Base-by-base conservation (phyloP, 345 rosid species). In the Tarenaya hassleriana region DNA sequence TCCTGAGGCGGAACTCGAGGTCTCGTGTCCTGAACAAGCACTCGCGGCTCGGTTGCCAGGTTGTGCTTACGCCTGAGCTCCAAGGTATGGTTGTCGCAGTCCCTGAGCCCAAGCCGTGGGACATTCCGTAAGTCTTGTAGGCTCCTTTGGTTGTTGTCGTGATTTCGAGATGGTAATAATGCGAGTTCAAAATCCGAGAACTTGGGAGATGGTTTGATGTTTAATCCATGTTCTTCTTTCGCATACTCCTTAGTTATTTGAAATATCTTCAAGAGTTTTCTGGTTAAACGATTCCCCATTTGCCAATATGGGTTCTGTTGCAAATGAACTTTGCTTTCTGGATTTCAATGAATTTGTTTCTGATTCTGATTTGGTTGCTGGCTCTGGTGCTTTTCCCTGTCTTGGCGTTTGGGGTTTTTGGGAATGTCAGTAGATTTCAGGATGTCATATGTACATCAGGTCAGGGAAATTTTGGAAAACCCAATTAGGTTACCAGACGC, bases 51-150 rank as follows among this genome's bases (percentile, higher is more conserved):
- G 90, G 97, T 2, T 92, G 98, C 47, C 98, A 92, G 77, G 88
- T 92, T 53, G 81, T 92, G 40, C 72, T 92, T 35, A 75, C 76
- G 8, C 80, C 37, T 44, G 83, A 77, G 44, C 94, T 92, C 47
- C 80, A 88, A 81, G 98, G 95, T 69, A 92, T 92, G 98, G 95
- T 92, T 7, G 97, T 92, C 13, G 97, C 98, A 1, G 85, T 92
- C 35, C 95, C 98, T 16, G 97, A 92, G 68, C 83, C 95, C 8
- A 92, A 77, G 71, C 95, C 98, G 16, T 92, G 98, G 98, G 98
- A 92, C 50, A 88, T 67, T 50, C 97, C 95, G 13, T 92, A 83
- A 83, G 43, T 20, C 7, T 54, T 37, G 5, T 6, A 52, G 50
- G 32, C 35, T 52, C 42, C 20, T 18, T 43, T 50, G 39, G 50